Base-by-base conservation (phyloP, 1,139 yeast species). In the Pichia sp. region DNA sequence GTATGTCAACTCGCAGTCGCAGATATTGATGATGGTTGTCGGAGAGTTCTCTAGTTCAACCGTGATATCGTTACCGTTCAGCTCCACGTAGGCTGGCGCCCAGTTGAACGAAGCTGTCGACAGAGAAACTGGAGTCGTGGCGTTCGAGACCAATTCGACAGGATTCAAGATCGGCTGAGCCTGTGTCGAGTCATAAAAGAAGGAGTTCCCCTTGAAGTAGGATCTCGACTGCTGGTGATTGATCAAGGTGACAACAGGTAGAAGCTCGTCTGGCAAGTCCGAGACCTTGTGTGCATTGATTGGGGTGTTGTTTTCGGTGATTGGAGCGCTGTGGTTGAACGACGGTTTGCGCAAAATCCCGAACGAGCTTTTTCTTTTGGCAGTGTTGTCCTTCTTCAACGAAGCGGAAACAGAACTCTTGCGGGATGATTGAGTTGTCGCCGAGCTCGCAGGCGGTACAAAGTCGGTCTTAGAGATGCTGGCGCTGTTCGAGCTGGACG, bases 41-140 rank as follows among this genome's bases (percentile, higher is more conserved):
- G 53, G 46, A 49, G 71, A 70, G 48, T 61, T 61, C 8, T 72
- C 67, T 41, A 75, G 69, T 52, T 75, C 68, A 80, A 79, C 72
- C 3, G 79, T 73, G 60, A 81, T 72, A 62, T 81, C 85, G 45
- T 73, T 75, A 36, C 85, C 85, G 13, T 77, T 72, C 56, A 81
- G 67, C 60, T 77, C 76, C 7, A 67, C 58, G 43, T 57, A 57
- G 6, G 62, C 64, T 10, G 57, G 49, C 0, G 53, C 44, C 67
- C 68, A 67, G 16, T 58, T 51, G 15, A 54, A 51, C 4, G 50
- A 11, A 30, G 45, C 38, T 16, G 32, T n/a, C 7, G 23, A 10
- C n/a, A 32, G n/a, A 19, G 26, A 19, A 16, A 19, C 40, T 2
- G 45, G 26, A 4, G 44, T 38, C 29, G 50, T n/a, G 16, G 41